A percentile compares a stretch with the other conserved stretches of the same genome.
phyloP scores from a whole-genome alignment of 208 protist genomes.

The Wallacemonas collosoma region DNA sequence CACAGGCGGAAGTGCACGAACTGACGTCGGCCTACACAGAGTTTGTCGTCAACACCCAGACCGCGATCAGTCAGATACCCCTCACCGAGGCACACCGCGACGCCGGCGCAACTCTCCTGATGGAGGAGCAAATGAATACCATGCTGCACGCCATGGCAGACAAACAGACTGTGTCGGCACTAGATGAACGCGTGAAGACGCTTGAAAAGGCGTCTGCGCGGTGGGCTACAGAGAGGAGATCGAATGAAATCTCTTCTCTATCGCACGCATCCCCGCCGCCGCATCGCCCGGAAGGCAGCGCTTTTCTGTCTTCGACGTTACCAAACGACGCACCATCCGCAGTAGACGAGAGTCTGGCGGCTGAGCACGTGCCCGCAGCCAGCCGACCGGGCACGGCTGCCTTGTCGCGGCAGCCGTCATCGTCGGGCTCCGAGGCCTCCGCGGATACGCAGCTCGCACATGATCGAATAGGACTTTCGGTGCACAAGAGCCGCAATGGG shows the following conservation, averaged over 20 bases:
- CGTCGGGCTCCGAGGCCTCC: neutral
- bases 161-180: constrained; percentile 25
- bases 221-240: neutral
- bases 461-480: constrained; percentile 27
- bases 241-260: neutral
- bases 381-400: neutral
- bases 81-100: constrained; percentile 33
- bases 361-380: neutral
- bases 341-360: too few relatives aligned
- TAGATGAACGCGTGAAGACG: constrained; percentile 34
- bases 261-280: neutral
- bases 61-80: constrained; percentile 23
- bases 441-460: neutral
- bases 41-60: constrained; percentile 45
- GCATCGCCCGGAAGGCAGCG: too few relatives aligned
- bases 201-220: constrained; percentile 9
- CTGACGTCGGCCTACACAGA: constrained; percentile 40
- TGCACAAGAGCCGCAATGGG: constrained; percentile 36
- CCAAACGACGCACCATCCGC: too few relatives aligned
- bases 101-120: constrained; percentile 28
- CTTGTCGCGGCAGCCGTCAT: too few relatives aligned
- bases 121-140: constrained; percentile 34
- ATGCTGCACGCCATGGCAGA: constrained; percentile 33
- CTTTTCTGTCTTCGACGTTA: too few relatives aligned
- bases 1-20: constrained; percentile 36